Conservation (phyloP, 1,284 basidiomycete species). For the Ustilago cynodontis region DNA sequence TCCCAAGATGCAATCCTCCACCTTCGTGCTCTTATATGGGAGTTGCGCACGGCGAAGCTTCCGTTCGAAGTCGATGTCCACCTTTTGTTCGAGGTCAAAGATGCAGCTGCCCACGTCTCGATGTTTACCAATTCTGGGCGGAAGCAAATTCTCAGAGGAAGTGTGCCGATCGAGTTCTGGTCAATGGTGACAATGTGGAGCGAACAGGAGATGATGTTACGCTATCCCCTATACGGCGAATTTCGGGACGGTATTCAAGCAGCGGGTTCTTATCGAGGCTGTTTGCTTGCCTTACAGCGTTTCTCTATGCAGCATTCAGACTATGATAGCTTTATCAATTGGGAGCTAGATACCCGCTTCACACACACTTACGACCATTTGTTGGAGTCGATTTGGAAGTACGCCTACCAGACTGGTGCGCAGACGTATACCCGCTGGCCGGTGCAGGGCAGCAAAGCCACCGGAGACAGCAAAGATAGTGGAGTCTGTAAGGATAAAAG, state of each 20-base stretch:
- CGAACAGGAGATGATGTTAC: constrained; percentile 19
- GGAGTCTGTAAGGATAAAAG: constrained; percentile 10
- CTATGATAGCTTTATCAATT: constrained; percentile 21
- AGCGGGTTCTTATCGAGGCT: constrained; percentile 35
- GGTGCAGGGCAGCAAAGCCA: neutral
- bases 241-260: constrained; percentile 23
- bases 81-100: constrained; percentile 30
- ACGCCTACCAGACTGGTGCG: constrained; percentile 4
- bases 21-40: constrained; percentile 32
- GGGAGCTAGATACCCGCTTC: constrained; percentile 38
- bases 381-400: constrained; percentile 6
- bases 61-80: constrained; percentile 23
- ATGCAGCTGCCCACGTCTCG: constrained; percentile 13
- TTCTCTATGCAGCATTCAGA: constrained; percentile 27
- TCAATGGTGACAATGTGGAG: constrained; percentile 24
- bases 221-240: constrained; percentile 29
- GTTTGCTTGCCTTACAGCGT: constrained; percentile 26
- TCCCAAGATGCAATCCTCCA: constrained; percentile 19
- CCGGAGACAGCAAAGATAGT: neutral
- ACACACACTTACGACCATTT: constrained; percentile 30
- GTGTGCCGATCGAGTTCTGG: constrained; percentile 33
- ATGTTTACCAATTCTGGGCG: constrained; percentile 25
- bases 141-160: constrained; percentile 23
- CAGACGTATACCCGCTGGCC: constrained; percentile 24
- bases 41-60: constrained; percentile 17